Evolutionary conservation across 306 rosid species (phyloP), one percentile per base, ranked within the genome.

Genomic region (Albizia julibrissin): DNA sequence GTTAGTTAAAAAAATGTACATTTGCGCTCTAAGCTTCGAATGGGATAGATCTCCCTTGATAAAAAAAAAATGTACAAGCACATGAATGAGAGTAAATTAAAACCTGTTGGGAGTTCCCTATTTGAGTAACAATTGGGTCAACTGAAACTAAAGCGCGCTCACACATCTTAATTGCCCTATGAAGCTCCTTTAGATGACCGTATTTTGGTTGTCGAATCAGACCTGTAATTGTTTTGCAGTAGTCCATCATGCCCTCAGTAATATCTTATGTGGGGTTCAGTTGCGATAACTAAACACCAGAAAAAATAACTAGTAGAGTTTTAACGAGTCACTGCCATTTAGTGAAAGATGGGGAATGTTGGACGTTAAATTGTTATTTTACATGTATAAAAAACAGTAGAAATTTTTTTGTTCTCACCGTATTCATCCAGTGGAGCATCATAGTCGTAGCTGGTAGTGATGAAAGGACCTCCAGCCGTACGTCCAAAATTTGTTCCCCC

Each of bases 401-500:
- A 67, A 69, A 67, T 71, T 19, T 42, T 62, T 59, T 49, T 49
- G 74, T 83, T 88, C 92, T 92, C 80, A 96, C 99, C 99, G 79
- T 92, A 96, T 89, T 96, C 99, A 86, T 96, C 99, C 18, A 96
- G 81, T 59, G 99, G 99, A 89, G 99, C 99, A 83, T 96, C 98
- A 59, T 96, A 96, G 87, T 96, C 99, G 56, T 96, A 96, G 90
- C 98, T 96, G 79, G 99, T 93, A 78, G 99, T 91, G 86, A 96
- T 84, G 91, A 96, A 96, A 76, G 99, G 99, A 65, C 99, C 99
- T 44, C 99, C 99, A 12, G 99, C 99, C 50, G 98, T 90, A 76
- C 99, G 98, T 67, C 99, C 99, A 81, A 93, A 96, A 88, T 96
- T 96, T 62, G 99, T 96, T 84, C 99, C 99, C 21, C 99, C 99